phyloP scores from a whole-genome alignment of 2,329 filamentous ascomycete genomes.

The Hymenoscyphus scutula region DNA sequence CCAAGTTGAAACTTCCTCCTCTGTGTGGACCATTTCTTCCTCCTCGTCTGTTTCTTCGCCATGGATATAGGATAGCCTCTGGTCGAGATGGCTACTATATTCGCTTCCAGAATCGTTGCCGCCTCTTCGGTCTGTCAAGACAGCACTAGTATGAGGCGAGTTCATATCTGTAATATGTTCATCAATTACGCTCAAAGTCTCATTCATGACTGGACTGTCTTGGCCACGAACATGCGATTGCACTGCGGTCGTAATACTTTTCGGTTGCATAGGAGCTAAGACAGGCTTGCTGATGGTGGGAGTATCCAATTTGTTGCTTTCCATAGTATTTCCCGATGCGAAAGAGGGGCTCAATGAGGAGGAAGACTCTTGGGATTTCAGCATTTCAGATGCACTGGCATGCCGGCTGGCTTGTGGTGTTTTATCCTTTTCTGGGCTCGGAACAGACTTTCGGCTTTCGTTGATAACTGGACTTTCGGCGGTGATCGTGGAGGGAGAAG shows the following conservation, averaged over 20 bases:
- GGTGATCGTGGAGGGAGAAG: constrained; percentile 11
- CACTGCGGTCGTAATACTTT: constrained; percentile 43
- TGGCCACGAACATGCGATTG: constrained; percentile 46
- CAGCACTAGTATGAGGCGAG: constrained; percentile 43
- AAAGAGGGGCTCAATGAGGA: constrained; percentile 40
- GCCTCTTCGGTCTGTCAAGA: constrained; percentile 49
- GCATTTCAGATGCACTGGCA: constrained; percentile 23
- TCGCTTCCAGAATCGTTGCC: constrained; percentile 82
- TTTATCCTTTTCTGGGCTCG: constrained; percentile 21
- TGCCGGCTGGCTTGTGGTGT: constrained; percentile 35
- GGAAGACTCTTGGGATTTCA: constrained; percentile 35
- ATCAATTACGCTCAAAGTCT: constrained; percentile 93
- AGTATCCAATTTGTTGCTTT: constrained; percentile 5
- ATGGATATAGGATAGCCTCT: constrained; percentile 84
- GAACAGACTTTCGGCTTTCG: constrained; percentile 17
- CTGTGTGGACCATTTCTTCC: constrained; percentile 67
- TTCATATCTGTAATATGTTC: constrained; percentile 91
- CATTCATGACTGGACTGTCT: constrained; percentile 81
- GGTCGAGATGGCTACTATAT: constrained; percentile 76
- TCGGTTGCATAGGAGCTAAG: constrained; percentile 36
- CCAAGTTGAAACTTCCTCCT: constrained; percentile 77
- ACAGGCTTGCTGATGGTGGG: constrained; percentile 17
- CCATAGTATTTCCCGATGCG: constrained; percentile 12
- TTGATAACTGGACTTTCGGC: constrained; percentile 16
- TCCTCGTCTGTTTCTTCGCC: constrained; percentile 96